Base-by-base conservation (phyloP, 1,284 basidiomycete genomes). In the Trichosporon sp. region DNA sequence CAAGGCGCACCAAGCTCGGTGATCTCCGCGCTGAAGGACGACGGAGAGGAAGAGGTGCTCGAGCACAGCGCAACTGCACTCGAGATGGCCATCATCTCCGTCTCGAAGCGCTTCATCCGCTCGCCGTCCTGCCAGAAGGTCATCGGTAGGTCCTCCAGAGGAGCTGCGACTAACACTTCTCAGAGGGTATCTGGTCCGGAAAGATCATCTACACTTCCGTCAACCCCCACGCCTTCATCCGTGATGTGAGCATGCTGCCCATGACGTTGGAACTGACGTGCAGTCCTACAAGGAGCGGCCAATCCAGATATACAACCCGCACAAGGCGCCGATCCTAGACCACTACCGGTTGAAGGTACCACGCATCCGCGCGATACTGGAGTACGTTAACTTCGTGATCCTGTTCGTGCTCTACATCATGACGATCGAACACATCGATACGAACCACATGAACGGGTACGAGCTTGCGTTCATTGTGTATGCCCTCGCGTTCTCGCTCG, bases 291-390 rank as follows among this genome's bases (percentile, higher is more conserved):
- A 97, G 85, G 89, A 91, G 67, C 92, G 89, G 40, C 94, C 95
- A 1, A 89, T 97, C 46, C 92, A 95, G 83, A 92, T 96, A 78
- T 97, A 97, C 82, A 94, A 98, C 79, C 95, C 95, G 0, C 90
- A 93, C 79, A 93, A 90, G 79, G 94, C 95, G 0, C 94, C 95
- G 11, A 83, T 97, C 32, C 88, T 98, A 4, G 94, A 98, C 80
- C 95, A 98, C 82, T 95, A 96, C 78, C 89, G 93, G 91, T 88
- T 98, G 56, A 96, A 96, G 86, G 95, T 98, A 1, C 95, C 95
- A 0, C 91, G 91, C 38, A 90, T 96, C 69, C 92, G 95, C 51
- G 90, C 92, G 1, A 91, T 94, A 54, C 85, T 98, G 75, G 94
- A 97, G 84, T 96, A 95, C 54, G 70, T 69, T 75, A 96, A 93